These are phyloP conservation scores for Rhodotorula taiwanensis DNA, from an alignment of 768 basidiomycete species.

Conservation along the genomic window DNA sequence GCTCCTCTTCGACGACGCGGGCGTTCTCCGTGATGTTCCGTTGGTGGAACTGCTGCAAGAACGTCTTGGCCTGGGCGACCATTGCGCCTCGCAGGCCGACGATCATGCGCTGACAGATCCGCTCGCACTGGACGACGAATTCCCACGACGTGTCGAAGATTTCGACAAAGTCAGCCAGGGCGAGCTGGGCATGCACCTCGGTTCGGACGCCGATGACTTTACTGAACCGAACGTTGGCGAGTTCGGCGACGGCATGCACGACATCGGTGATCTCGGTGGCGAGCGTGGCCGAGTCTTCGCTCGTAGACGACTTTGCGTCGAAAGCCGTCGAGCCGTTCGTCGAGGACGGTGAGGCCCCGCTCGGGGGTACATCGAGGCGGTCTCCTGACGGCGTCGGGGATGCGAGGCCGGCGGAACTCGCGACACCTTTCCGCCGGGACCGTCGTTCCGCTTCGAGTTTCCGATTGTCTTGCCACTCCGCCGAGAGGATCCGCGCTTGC, in stretches of 20 bases:
- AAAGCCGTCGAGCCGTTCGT: not conserved
- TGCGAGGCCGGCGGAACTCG: not conserved
- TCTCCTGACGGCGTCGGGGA: not conserved
- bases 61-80: slow-evolving; percentile 79
- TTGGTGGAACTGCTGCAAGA: slow-evolving; percentile 80
- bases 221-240: slow-evolving; percentile 73
- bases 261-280: slow-evolving; percentile 63
- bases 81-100: slow-evolving; percentile 81
- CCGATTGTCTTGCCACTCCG: slow-evolving; percentile 1
- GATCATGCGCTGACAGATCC: slow-evolving; percentile 80
- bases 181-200: slow-evolving; percentile 69
- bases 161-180: slow-evolving; percentile 65
- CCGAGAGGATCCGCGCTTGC: slow-evolving; percentile 25
- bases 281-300: slow-evolving; percentile 42
- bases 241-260: slow-evolving; percentile 70
- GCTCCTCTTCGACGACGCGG: slow-evolving; percentile 89
- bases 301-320: not conserved
- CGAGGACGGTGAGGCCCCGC: too few relatives aligned
- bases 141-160: slow-evolving; percentile 81
- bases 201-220: slow-evolving; percentile 68
- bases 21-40: slow-evolving; percentile 69
- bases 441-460: slow-evolving; percentile 9
- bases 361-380: too few relatives aligned
- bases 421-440: slow-evolving; percentile 4
- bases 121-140: slow-evolving; percentile 82